Percentiles rank a stretch among this genome's conserved stretches.
phyloP scores from a whole-genome alignment of 2,329 filamentous ascomycete genomes.

The Scedosporium minutisporum region DNA sequence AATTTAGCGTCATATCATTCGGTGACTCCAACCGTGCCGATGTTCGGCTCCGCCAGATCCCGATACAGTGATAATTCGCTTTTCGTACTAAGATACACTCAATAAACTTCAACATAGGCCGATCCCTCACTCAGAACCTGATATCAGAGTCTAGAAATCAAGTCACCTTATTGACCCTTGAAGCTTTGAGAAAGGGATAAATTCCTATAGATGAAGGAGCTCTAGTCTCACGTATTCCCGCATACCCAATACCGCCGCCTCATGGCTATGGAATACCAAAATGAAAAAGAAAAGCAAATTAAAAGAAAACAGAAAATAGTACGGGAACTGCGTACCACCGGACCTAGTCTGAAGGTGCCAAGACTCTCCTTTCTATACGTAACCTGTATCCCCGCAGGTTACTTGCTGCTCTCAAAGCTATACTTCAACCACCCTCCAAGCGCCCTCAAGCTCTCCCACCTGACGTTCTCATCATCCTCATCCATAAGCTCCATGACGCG shows the following conservation, averaged over 20 bases:
- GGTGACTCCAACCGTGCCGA: too few relatives aligned
- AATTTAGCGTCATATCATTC: too few relatives aligned
- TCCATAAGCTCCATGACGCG: constrained; percentile 91
- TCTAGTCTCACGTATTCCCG: not conserved
- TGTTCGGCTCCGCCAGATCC: too few relatives aligned
- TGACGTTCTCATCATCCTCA: constrained; percentile 75
- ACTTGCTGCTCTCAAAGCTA: constrained; percentile 40
- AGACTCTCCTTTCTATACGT: not conserved
- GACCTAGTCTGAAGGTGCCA: not conserved
- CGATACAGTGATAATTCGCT: too few relatives aligned
- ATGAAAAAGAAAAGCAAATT: not conserved
- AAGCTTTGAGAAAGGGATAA: too few relatives aligned
- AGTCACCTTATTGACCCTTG: too few relatives aligned
- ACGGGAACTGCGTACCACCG: not conserved
- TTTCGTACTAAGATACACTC: too few relatives aligned
- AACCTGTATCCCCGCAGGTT: constrained; percentile 7
- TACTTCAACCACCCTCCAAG: constrained; percentile 60
- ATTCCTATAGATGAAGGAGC: not conserved
- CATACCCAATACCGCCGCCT: not conserved
- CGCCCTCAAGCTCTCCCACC: constrained; percentile 86
- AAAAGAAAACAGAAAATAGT: constrained; percentile 2
- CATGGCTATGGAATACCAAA: not conserved
- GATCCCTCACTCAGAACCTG: too few relatives aligned
- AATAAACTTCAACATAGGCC: too few relatives aligned
- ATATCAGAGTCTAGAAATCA: too few relatives aligned